Base-by-base conservation (phyloP, 371 early-diverging fungal genomes). In the Lichtheimia corymbifera region DNA sequence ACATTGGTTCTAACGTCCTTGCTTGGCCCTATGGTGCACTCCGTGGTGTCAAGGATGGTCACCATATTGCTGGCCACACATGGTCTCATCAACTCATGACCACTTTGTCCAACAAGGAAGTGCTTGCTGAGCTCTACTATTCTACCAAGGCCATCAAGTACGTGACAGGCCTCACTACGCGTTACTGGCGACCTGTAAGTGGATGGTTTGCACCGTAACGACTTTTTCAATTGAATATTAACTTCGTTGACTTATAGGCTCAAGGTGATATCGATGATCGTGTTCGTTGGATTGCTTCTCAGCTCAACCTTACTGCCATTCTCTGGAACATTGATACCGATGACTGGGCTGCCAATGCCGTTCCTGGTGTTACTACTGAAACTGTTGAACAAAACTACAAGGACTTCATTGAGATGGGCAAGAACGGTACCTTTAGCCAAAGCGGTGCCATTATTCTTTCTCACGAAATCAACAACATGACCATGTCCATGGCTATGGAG, bases 41-140 rank as follows among this genome's bases (percentile, higher is more conserved):
- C 71, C 76, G 79, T 67, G 79, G 79, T 69, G 66, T 79, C 43
- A 52, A 56, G 41, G 79, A 79, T 53, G 90, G 83, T 22, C 83
- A 83, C 58, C 76, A 74, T 18, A 71, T 85, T 44, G 73, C 73
- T 60, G 64, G 65, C 25, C 85, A 85, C 65, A 83, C 85, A 40
- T 84, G 85, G 85, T 78, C 82, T 47, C 89, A 88, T 59, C 76
- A 70, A 9, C 54, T 65, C n/a, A 74, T 84, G 66, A 83, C 86
- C 27, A 74, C 83, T 11, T 64, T 82, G 58, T 70, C 77, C 27
- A 83, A 79, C 62, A 63, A 80, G 18, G 75, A 83, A 63, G 70
- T 88, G 7, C 70, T 85, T 42, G 81, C 86, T 49, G 87, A 88
- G 66, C 59, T 87, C 20, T 75, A 83, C 58, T 79, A 71, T 53